These are phyloP conservation scores for Boechera divaricarpa DNA, from an alignment of 345 rosid species.

Conservation along the genomic window DNA sequence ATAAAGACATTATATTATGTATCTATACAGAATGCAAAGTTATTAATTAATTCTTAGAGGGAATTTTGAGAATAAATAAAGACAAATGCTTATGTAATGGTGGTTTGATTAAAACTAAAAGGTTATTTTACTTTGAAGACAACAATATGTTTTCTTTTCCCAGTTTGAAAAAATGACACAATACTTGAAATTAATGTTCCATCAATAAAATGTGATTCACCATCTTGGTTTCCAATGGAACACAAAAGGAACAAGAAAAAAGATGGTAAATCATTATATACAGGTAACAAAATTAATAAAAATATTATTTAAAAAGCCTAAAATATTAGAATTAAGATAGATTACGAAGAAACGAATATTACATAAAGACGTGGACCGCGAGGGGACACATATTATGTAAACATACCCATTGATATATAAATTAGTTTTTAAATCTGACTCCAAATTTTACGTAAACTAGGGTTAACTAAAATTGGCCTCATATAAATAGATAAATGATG, in stretches of 20 bases:
- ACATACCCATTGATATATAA: too few relatives aligned
- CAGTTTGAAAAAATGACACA: slow-evolving; percentile 20
- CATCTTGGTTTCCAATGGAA: slow-evolving; percentile 26
- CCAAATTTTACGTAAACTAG: neutral
- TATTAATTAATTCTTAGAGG: neutral
- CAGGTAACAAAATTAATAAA: neutral
- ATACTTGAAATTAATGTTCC: slow-evolving; percentile 30
- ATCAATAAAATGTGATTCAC: slow-evolving; percentile 25
- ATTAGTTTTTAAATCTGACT: too few relatives aligned
- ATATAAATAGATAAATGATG: neutral
- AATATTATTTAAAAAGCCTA: neutral
- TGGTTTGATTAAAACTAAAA: slow-evolving; percentile 2
- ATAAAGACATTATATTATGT: neutral
- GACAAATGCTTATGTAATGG: neutral
- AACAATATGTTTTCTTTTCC: slow-evolving; percentile 14
- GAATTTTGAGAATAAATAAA: neutral
- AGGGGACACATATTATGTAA: neutral
- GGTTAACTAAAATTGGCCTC: neutral
- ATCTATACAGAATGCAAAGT: neutral
- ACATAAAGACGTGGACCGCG: neutral
- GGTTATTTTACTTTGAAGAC: slow-evolving; percentile 6
- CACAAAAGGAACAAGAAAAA: neutral
- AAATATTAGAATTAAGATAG: neutral
- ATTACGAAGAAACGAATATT: too few relatives aligned
- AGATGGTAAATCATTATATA: slow-evolving; percentile 16